Percentiles rank a stretch among this genome's conserved stretches.
Conservation (phyloP, 352 stramenopile genomes). For the Phytophthora pluvialis region DNA sequence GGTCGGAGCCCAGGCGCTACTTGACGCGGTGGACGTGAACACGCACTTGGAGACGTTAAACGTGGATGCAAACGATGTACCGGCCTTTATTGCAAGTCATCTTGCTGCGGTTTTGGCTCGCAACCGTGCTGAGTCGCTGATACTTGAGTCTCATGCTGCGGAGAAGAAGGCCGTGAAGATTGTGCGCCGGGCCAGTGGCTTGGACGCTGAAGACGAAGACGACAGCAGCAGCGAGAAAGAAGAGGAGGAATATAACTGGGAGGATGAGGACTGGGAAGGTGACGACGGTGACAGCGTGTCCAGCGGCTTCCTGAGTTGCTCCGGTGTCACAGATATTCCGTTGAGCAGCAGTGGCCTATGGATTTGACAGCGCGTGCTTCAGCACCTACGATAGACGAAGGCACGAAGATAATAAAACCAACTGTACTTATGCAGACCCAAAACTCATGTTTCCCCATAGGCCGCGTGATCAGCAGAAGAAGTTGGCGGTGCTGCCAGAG, state of each 20-base stretch:
- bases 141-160: slow-evolving; percentile 47
- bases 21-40: slow-evolving; percentile 74
- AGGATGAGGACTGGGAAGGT: slow-evolving; percentile 29
- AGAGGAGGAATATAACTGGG: slow-evolving; percentile 15
- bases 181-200: slow-evolving; percentile 36
- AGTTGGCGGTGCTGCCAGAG: slow-evolving; percentile 2
- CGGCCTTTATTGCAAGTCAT: slow-evolving; percentile 47
- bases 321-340: slow-evolving; percentile 36
- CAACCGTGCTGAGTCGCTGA: slow-evolving; percentile 57
- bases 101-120: slow-evolving; percentile 56
- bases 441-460: neutral
- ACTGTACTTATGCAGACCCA: neutral
- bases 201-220: slow-evolving; percentile 24
- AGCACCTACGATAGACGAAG: neutral
- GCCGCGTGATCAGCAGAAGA: slow-evolving; percentile 28
- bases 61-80: slow-evolving; percentile 63
- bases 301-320: slow-evolving; percentile 73
- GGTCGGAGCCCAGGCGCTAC: slow-evolving; percentile 50
- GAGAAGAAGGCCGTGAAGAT: slow-evolving; percentile 55
- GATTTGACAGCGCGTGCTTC: slow-evolving; percentile 29
- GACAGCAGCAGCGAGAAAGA: slow-evolving; percentile 24
- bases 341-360: slow-evolving; percentile 53
- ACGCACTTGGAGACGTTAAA: slow-evolving; percentile 65
- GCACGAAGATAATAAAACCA: slow-evolving; percentile 3
- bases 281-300: slow-evolving; percentile 44